phyloP scores from a whole-genome alignment of 805 yeast genomes.

The Candida coleopterorum region DNA sequence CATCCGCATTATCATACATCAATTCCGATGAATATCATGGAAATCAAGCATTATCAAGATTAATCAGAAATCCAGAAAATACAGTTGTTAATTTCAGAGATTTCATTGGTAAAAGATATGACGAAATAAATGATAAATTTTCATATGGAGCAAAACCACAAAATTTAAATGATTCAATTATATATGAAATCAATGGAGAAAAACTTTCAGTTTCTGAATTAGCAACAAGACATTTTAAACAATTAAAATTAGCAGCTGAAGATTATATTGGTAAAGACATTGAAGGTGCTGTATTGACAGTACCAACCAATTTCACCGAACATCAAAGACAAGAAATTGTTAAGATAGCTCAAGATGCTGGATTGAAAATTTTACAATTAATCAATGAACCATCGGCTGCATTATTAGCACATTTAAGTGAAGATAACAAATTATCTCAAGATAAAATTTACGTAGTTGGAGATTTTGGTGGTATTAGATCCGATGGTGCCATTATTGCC shows the following conservation, averaged over 20 bases:
- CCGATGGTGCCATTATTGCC: constrained; percentile 92
- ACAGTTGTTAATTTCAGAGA: constrained; percentile 93
- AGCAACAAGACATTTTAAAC: constrained; percentile 75
- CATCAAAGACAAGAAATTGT: constrained; percentile 63
- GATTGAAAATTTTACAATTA: constrained; percentile 76
- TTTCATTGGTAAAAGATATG: constrained; percentile 72
- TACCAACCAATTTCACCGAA: constrained; percentile 83
- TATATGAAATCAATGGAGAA: constrained; percentile 55
- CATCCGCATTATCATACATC: constrained; percentile 86
- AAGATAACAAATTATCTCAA: constrained; percentile 43
- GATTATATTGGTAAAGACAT: constrained; percentile 82
- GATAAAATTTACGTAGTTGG: constrained; percentile 87
- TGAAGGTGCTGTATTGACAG: constrained; percentile 81
- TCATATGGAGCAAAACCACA: constrained; percentile 55
- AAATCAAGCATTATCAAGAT: constrained; percentile 88
- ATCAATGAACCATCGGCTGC: constrained; percentile 93
- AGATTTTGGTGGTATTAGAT: constrained; percentile 92
- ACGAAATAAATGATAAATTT: constrained; percentile 61
- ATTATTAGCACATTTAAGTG: constrained; percentile 69
- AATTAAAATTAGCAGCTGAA: constrained; percentile 82
- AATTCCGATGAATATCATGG: constrained; percentile 97
- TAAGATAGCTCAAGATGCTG: constrained; percentile 63
- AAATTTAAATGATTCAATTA: constrained; percentile 58
- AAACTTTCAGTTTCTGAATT: constrained; percentile 52
- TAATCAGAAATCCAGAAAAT: constrained; percentile 82